These are phyloP conservation scores for Alternaria metachromatica DNA, from an alignment of 2,329 filamentous ascomycete species.

Conservation along the genomic window DNA sequence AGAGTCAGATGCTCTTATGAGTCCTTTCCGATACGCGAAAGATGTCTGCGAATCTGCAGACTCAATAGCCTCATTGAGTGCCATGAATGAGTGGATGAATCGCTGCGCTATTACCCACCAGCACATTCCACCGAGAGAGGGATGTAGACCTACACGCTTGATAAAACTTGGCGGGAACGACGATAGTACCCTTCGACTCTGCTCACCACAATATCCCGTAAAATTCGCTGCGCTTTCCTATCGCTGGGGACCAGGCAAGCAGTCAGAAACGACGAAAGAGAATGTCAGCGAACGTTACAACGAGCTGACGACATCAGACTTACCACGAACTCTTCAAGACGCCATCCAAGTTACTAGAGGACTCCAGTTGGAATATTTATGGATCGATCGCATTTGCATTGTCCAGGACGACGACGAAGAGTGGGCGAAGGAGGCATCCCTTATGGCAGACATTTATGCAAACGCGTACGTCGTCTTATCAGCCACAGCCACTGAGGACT, in stretches of 20 bases:
- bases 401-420: neutral
- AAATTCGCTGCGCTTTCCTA: neutral
- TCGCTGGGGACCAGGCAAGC: neutral
- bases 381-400: neutral
- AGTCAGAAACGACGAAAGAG: neutral
- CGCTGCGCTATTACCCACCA: no score
- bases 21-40: no score
- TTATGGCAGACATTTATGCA: neutral
- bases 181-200: no score
- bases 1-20: no score
- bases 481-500: neutral
- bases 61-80: no score
- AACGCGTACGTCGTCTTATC: neutral
- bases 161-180: no score
- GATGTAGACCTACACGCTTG: no score
- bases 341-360: neutral
- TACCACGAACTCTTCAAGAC: neutral
- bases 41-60: no score
- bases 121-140: no score
- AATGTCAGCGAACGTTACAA: fast-evolving
- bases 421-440: neutral
- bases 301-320: neutral
- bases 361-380: neutral
- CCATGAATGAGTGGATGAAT: no score
- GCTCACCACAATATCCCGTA: neutral